Conservation (phyloP, 208 protist genomes). For the Leishmania gerbilli region DNA sequence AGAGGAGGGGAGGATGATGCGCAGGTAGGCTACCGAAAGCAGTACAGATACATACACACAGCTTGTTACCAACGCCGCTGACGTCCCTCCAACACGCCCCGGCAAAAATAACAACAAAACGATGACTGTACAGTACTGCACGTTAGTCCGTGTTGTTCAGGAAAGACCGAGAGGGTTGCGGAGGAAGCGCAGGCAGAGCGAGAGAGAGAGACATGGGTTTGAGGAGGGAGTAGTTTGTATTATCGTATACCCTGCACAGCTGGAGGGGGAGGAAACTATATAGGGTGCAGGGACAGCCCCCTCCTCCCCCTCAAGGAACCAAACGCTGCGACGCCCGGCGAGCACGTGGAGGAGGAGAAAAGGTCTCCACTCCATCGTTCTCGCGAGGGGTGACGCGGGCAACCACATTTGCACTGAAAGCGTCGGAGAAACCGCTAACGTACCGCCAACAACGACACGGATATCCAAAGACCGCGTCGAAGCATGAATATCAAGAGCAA, state of each 20-base stretch:
- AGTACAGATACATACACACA: not conserved
- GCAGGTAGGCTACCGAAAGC: not conserved
- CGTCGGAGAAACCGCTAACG: not conserved
- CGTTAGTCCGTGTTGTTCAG: not conserved
- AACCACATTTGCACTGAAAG: not conserved
- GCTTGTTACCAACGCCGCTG: not conserved
- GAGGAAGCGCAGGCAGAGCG: too few relatives aligned
- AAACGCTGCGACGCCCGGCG: too few relatives aligned
- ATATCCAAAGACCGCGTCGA: not conserved
- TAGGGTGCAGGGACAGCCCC: too few relatives aligned
- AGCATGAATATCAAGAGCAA: not conserved
- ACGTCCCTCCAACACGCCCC: not conserved
- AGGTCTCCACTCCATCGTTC: not conserved
- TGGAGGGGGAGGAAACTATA: not conserved
- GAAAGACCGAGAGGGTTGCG: slow-evolving; percentile 1
- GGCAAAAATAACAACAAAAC: slow-evolving; percentile 3
- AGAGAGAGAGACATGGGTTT: not conserved
- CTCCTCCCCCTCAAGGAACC: too few relatives aligned
- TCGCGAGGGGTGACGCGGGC: not conserved
- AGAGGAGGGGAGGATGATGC: not conserved
- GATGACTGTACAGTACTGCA: slow-evolving; percentile 8
- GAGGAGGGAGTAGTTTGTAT: not conserved
- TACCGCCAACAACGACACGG: not conserved
- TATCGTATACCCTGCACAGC: not conserved
- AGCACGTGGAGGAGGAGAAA: not conserved